Base-by-base conservation (phyloP, 129 eudicot species). In the Arctium minus region DNA sequence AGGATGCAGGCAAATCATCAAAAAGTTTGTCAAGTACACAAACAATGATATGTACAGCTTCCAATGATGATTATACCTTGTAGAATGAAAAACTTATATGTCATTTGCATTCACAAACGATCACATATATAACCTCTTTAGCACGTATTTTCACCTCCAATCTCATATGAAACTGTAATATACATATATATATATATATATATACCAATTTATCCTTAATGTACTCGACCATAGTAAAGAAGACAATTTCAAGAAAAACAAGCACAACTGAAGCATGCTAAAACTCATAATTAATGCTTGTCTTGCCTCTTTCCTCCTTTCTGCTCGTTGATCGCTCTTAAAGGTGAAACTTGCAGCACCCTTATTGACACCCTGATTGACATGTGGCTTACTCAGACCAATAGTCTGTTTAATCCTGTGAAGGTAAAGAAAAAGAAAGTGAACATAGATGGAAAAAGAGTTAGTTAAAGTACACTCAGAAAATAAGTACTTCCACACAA, bases 231-330 rank as follows among this genome's bases (percentile, higher is more conserved):
- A 5, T 60, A 60, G 73, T 65, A 68, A 17, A 78, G 46, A 68
- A 18, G 82, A 31, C 76, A 12, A 48, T 18, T 18, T 40, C 15
- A 56, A 65, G 68, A 60, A 60, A 15, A 60, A 60, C 29, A 60
- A 60, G 9, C 68, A 75, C 79, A 75, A 27, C 29, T 60, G 68
- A 60, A 46, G 9, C 12, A 46, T 36, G 15, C 17, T 67, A 42
- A 73, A 44, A 36, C 10, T 69, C 56, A 36, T 36, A 70, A 73
- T 44, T 44, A 83, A 67, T 50, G 68, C 12, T 75, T 27, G 53
- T 72, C 88, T 83, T 84, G 72, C 94, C 93, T 94, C 92, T 85
- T 86, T 90, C 89, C 90, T 85, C 85, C 75, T 88, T 80, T 87
- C 92, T 13, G 93, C 92, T 11, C 84, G 86, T 72, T 87, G 88